These are phyloP conservation scores for Hypoxylon crocopeplum DNA, from an alignment of 495 filamentous ascomycete genomes.

Conservation along the genomic window DNA sequence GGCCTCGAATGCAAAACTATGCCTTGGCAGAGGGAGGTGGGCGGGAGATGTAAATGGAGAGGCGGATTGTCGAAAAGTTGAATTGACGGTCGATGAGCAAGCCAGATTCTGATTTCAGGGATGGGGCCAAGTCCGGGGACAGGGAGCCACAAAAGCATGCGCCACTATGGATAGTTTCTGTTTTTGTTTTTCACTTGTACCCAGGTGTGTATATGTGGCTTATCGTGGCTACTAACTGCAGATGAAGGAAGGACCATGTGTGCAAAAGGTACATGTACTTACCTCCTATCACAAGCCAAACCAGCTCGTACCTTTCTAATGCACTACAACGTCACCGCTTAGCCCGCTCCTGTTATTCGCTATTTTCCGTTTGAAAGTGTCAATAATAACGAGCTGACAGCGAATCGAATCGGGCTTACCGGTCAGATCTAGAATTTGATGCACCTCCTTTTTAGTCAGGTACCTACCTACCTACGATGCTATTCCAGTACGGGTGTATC, in stretches of 20 bases:
- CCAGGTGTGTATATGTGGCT: too few species aligned
- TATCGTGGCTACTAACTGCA: too few species aligned
- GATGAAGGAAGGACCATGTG: too few species aligned
- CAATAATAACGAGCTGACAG: slow-evolving; percentile 12
- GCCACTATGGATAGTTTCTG: slow-evolving; percentile 17
- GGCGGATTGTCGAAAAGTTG: slow-evolving; percentile 39
- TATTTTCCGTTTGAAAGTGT: slow-evolving; percentile 12
- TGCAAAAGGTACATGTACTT: too few species aligned
- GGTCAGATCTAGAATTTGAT: slow-evolving; percentile 24
- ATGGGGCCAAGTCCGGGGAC: slow-evolving; percentile 37
- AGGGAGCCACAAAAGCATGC: slow-evolving; percentile 18
- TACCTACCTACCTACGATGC: slow-evolving; percentile 1
- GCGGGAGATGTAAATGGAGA: slow-evolving; percentile 39
- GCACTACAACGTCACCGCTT: slow-evolving; percentile 38
- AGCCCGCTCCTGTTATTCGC: slow-evolving; percentile 23
- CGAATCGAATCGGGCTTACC: slow-evolving; percentile 30
- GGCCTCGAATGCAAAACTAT: slow-evolving; percentile 20
- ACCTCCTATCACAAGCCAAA: slow-evolving; percentile 11
- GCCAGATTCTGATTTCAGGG: slow-evolving; percentile 42
- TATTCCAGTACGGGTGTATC: neutral
- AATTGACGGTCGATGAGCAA: slow-evolving; percentile 42
- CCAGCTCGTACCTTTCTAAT: slow-evolving; percentile 10
- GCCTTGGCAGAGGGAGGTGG: slow-evolving; percentile 26
- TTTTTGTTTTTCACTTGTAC: neutral
- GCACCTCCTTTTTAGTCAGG: slow-evolving; percentile 31